Evolutionary conservation across 495 filamentous ascomycete species (phyloP), one percentile per base, ranked within the genome.

Genomic region (Oleoguttula mirabilis): DNA sequence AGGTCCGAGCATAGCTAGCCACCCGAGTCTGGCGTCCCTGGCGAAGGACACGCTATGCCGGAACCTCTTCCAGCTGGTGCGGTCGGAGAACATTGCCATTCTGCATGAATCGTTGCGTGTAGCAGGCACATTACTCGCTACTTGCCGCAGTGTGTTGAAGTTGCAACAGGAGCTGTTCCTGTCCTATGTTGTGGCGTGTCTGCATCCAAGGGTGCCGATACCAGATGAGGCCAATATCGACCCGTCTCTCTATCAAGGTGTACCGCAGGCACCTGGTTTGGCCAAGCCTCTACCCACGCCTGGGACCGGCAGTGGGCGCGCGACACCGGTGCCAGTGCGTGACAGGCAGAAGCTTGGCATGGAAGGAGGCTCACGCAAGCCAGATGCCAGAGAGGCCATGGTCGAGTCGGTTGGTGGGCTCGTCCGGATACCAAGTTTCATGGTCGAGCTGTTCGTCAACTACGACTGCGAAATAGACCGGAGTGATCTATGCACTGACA

Each of bases 401-500:
- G 87, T 99, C 8, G 90, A 99, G 62, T 94, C 82, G 48, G 78
- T 99, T 24, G 87, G 88, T 32, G 82, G 85, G 21, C 68, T 99
- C 32, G 82, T 84, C 22, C 73, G 92, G 20, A 94, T 96, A 62
- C 87, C 90, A 1, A 84, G 77, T 37, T 96, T 86, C 52, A 86
- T 96, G 75, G 78, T 84, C 15, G 90, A 99, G 58, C 70, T 99
- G 12, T 96, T 90, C 52, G 75, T 95, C 62, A 99, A 99, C 63
- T 99, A 99, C 55, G 90, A 99, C 62, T 96, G 88, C 49, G 88
- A 95, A 50, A 79, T 87, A 24, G 84, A 96, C 58, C 77, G 92
- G 21, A 79, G 76, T 25, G 90, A 96, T 61, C 61, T 99, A 2
- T 99, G 92, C 54, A 84, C 92, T 60, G 90, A 99, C 55, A 79